phyloP scores from a whole-genome alignment of 1,284 basidiomycete genomes.

The Cystobasidium pallidum region DNA sequence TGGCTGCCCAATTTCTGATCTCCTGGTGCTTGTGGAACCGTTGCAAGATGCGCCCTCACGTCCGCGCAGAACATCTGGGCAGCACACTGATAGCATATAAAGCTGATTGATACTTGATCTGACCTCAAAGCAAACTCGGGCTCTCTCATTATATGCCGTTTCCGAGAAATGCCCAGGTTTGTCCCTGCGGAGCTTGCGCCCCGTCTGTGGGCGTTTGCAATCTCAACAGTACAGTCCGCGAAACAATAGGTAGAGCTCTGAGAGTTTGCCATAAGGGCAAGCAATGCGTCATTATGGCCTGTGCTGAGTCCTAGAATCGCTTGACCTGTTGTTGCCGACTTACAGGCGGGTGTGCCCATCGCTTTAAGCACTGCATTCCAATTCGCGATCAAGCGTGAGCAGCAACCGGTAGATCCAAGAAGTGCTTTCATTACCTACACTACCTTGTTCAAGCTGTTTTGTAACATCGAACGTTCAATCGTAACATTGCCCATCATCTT shows the following conservation, averaged over 20 bases:
- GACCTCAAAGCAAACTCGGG: background rate
- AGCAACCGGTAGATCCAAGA: no score
- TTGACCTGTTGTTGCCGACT: background rate
- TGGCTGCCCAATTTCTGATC: background rate
- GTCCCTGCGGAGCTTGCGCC: background rate
- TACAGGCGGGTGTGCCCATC: background rate
- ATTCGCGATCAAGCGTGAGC: constrained; percentile 5
- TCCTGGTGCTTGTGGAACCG: background rate
- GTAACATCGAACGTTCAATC: no score
- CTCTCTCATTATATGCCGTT: background rate
- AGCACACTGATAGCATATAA: background rate
- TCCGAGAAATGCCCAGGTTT: background rate
- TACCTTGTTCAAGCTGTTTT: no score
- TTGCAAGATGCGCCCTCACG: background rate
- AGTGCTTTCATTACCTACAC: no score
- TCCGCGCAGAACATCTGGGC: background rate
- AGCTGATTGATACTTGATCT: constrained; percentile 5
- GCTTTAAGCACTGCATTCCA: background rate
- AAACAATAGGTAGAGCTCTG: background rate
- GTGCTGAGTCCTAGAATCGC: constrained; percentile 2
- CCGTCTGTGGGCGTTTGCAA: constrained; percentile 6
- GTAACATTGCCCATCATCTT: no score
- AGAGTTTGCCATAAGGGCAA: constrained; percentile 2
- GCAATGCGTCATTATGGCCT: constrained; percentile 14
- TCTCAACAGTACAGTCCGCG: background rate